Evolutionary conservation across 2,329 filamentous ascomycete species (phyloP).

Genomic region (Beauveria scarabaeidicola): DNA sequence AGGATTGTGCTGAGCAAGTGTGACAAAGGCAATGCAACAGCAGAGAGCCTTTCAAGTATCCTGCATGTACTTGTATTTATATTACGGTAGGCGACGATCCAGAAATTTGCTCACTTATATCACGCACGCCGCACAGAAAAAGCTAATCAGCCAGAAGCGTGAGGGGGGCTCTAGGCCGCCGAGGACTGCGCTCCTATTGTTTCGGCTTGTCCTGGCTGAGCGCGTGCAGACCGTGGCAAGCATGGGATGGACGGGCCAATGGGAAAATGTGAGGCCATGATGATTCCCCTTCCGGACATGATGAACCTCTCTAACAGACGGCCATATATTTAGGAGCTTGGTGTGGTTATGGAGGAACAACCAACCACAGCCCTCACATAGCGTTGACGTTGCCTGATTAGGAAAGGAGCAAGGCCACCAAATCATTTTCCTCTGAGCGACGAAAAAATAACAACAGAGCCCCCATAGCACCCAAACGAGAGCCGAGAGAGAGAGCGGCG

Average conservation of each 20-base stretch:
- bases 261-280: background rate
- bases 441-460: background rate
- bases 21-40: background rate
- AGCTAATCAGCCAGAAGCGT: background rate
- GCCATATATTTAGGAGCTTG: slow-evolving; percentile 10
- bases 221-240: background rate
- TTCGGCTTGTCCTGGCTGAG: background rate
- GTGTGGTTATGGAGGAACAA: slow-evolving; percentile 11
- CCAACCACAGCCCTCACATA: slow-evolving; percentile 10
- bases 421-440: background rate
- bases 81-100: background rate
- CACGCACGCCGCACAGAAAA: slow-evolving; percentile 3
- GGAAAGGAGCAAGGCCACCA: background rate
- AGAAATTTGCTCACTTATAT: background rate
- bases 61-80: slow-evolving; percentile 9
- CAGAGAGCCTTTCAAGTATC: background rate
- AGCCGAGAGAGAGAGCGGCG: background rate
- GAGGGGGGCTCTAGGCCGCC: background rate
- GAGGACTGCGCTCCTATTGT: background rate
- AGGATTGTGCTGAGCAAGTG: background rate
- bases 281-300: background rate
- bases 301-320: slow-evolving; percentile 12
- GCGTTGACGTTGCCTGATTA: slow-evolving; percentile 8
- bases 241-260: slow-evolving; percentile 2
- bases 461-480: background rate